phyloP scores from a whole-genome alignment of 495 filamentous ascomycete species.

The Penicillium goetzii region DNA sequence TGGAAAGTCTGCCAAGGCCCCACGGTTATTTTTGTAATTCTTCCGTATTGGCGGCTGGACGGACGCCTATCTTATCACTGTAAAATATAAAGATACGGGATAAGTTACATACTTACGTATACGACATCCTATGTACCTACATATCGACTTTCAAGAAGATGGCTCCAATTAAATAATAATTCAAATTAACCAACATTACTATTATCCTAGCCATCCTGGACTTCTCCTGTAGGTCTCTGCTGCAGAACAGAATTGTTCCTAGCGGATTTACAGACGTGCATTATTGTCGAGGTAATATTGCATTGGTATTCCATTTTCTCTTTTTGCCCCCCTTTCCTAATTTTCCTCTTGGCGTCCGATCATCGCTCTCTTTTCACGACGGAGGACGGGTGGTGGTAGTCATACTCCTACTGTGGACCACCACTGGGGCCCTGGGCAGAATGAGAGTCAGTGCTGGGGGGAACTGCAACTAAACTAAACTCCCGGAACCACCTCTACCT shows the following conservation, averaged over 20 bases:
- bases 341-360: not conserved
- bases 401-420: not conserved
- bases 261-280: not conserved
- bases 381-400: too few species aligned
- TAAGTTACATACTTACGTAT: not conserved
- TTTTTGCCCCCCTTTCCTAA: not conserved
- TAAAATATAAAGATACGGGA: too few species aligned
- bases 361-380: conserved; percentile 1
- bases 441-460: not conserved
- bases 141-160: too few species aligned
- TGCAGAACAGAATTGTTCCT: conserved; percentile 3
- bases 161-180: not conserved
- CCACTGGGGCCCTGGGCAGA: not conserved
- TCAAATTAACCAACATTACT: not conserved
- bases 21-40: not conserved
- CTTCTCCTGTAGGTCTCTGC: not conserved
- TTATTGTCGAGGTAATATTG: not conserved
- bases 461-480: not conserved
- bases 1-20: conserved; percentile 2
- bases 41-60: not conserved
- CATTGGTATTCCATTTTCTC: not conserved
- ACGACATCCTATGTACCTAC: not conserved
- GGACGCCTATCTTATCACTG: not conserved
- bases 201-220: not conserved
- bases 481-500: not conserved